Conservation (phyloP, 2,329 filamentous ascomycete genomes). For the Trichoderma breve region DNA sequence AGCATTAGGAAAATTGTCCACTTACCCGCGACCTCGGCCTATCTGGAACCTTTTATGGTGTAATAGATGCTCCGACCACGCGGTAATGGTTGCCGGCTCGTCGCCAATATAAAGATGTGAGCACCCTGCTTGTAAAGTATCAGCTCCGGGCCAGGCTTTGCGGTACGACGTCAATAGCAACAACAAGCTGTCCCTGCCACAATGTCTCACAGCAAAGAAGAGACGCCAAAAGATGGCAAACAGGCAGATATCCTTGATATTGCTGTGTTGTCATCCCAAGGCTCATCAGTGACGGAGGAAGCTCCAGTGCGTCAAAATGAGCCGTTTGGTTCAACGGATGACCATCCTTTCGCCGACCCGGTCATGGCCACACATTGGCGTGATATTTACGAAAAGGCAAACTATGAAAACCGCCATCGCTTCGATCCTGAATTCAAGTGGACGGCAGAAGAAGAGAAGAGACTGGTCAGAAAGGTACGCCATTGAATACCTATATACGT, state of each 20-base stretch:
- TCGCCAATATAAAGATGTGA: neutral
- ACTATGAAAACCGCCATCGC: conserved; percentile 60
- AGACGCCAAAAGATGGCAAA: neutral
- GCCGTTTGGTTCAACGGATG: conserved; percentile 25
- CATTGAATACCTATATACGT: conserved; percentile 34
- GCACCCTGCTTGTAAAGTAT: neutral
- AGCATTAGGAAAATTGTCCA: neutral
- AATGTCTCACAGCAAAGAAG: conserved; percentile 3
- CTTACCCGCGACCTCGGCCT: neutral
- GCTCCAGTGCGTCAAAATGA: conserved; percentile 18
- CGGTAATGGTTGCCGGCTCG: neutral
- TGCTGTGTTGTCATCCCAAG: neutral
- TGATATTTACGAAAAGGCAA: conserved; percentile 52
- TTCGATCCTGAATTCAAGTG: conserved; percentile 58
- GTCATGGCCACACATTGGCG: conserved; percentile 53
- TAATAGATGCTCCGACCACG: neutral
- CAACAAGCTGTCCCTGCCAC: neutral
- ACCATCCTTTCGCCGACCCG: conserved; percentile 51
- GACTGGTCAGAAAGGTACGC: conserved; percentile 49
- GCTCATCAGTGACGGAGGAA: conserved; percentile 13
- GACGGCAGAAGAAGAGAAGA: conserved; percentile 56
- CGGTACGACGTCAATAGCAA: neutral
- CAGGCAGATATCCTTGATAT: neutral
- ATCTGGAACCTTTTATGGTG: neutral
- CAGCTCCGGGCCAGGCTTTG: neutral